Percentiles rank a stretch among this genome's conserved stretches.
Conservation (phyloP, 495 filamentous ascomycete species). For the Podospora pseudocomata region DNA sequence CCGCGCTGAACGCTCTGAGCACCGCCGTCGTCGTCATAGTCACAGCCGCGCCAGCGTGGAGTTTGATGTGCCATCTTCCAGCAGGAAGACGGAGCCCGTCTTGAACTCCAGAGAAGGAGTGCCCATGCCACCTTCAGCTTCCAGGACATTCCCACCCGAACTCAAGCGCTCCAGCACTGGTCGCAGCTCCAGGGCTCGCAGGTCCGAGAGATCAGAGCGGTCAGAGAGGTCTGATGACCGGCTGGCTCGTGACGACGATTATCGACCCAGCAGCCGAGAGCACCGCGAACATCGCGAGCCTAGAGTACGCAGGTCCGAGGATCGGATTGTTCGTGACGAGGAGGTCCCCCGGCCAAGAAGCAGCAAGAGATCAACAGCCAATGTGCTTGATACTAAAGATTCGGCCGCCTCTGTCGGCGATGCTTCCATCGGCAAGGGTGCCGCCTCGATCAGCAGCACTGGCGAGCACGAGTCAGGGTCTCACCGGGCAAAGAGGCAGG, state of each 20-base stretch:
- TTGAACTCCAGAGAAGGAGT: conserved; percentile 37
- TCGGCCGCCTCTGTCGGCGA: conserved; percentile 22
- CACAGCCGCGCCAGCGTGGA: conserved; percentile 34
- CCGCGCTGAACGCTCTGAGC: conserved; percentile 21
- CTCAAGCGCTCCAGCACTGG: conserved; percentile 40
- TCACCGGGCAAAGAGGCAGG: conserved; percentile 33
- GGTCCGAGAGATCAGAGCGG: background rate
- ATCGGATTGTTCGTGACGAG: conserved; percentile 10
- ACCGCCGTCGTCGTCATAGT: conserved; percentile 36
- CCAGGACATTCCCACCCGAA: conserved; percentile 26
- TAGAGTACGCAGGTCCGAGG: conserved; percentile 16
- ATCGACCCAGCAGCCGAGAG: conserved; percentile 17
- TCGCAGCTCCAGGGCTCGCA: conserved; percentile 12
- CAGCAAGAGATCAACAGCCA: conserved; percentile 11
- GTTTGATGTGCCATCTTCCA: conserved; percentile 23
- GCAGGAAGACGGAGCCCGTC: conserved; percentile 37
- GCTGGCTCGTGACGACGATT: conserved; percentile 20
- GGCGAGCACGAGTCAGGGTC: conserved; percentile 24
- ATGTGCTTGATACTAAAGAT: conserved; percentile 19
- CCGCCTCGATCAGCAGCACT: conserved; percentile 18
- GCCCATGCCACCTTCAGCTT: conserved; percentile 24
- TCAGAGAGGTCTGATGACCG: conserved; percentile 24
- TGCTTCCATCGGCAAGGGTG: conserved; percentile 8
- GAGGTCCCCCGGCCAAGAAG: background rate
- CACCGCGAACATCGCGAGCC: background rate